Percentiles rank a stretch among this genome's conserved stretches.
Evolutionary conservation across 2,329 filamentous ascomycete genomes (phyloP).

Genomic region (Elsinoe necatrix): DNA sequence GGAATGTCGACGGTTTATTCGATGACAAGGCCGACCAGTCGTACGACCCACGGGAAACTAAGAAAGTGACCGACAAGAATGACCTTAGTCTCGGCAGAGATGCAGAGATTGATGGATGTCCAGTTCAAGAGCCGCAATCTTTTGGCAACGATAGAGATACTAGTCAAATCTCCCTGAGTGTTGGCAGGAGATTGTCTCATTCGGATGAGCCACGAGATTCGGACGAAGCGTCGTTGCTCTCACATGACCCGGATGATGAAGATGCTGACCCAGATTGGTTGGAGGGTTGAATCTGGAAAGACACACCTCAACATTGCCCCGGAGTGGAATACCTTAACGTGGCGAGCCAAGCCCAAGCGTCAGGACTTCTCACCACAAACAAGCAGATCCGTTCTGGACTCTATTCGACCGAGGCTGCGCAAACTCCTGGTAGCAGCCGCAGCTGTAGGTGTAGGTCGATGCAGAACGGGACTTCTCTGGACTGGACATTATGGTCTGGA

Average conservation of each 20-base stretch:
- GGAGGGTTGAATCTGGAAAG: slow-evolving; percentile 27
- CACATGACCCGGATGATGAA: slow-evolving; percentile 57
- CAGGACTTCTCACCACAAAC: not conserved
- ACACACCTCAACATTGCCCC: not conserved
- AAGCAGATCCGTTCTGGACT: not conserved
- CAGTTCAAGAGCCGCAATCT: not conserved
- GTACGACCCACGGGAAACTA: not conserved
- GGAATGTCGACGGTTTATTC: not conserved
- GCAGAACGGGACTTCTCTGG: not conserved
- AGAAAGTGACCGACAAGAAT: not conserved
- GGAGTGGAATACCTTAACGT: not conserved
- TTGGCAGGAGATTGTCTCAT: not conserved
- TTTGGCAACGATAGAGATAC: not conserved
- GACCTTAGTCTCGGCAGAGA: not conserved
- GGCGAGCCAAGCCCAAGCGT: not conserved
- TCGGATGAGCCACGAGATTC: not conserved
- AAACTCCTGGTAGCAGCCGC: not conserved
- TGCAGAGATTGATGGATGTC: not conserved
- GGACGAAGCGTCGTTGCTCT: slow-evolving; percentile 46
- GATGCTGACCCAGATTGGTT: slow-evolving; percentile 59
- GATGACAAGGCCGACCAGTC: not conserved
- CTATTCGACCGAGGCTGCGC: not conserved
- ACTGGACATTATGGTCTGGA: not conserved
- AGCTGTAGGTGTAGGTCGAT: too few species aligned
- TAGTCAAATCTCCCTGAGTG: not conserved